These are phyloP conservation scores for Erucastrum elatum DNA, from an alignment of 345 rosid species.

Conservation along the genomic window DNA sequence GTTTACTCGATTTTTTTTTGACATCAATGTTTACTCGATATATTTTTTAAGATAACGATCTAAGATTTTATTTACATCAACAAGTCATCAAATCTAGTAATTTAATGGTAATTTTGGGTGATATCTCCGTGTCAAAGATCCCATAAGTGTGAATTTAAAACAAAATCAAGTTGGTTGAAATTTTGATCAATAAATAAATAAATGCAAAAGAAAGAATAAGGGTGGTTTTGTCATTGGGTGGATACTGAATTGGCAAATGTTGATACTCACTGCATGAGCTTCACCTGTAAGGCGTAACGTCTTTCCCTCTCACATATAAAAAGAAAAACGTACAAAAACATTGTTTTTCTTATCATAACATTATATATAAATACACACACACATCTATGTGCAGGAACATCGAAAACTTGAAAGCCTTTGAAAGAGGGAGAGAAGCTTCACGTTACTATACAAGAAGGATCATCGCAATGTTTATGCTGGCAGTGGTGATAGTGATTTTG, in stretches of 20 bases:
- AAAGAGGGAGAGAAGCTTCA: background rate
- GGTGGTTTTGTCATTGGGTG: constrained; percentile 28
- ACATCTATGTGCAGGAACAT: background rate
- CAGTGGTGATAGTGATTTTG: constrained; percentile 18
- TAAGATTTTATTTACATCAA: too few species aligned
- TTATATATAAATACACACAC: background rate
- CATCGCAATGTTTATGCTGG: constrained; percentile 18
- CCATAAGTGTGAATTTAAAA: background rate
- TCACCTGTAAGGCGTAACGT: constrained; percentile 43
- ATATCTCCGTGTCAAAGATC: background rate
- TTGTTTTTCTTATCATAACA: background rate
- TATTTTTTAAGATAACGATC: background rate
- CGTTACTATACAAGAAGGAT: background rate
- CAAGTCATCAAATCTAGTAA: background rate
- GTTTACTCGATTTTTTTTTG: background rate
- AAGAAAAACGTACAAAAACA: constrained; percentile 17
- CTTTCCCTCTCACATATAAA: constrained; percentile 23
- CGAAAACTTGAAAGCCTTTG: background rate
- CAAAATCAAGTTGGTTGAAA: constrained; percentile 5
- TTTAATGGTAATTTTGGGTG: background rate
- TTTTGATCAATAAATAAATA: background rate
- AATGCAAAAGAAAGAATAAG: background rate
- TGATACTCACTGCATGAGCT: constrained; percentile 41
- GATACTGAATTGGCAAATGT: constrained; percentile 12
- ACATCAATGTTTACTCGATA: background rate